These are phyloP conservation scores for Microbotryum violaceum DNA, from an alignment of 1,284 basidiomycete species.

Conservation along the genomic window DNA sequence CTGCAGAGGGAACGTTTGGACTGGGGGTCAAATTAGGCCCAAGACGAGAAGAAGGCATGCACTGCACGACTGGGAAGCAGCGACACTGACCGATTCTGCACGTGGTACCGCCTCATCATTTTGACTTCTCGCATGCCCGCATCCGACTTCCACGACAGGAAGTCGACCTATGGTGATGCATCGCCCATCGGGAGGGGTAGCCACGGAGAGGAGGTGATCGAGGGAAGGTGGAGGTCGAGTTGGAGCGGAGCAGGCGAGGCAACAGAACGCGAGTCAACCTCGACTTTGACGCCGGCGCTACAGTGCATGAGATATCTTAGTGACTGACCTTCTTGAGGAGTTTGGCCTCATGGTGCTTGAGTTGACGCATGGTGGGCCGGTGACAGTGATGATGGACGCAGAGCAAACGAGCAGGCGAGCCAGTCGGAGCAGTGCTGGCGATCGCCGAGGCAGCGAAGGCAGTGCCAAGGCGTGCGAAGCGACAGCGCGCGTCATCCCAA, in stretches of 20 bases:
- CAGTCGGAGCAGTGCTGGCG: no score
- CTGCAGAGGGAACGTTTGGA: slow-evolving; percentile 18
- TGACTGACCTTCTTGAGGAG: slow-evolving; percentile 93
- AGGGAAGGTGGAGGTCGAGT: background rate
- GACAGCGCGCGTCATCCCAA: no score
- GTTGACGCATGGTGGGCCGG: slow-evolving; percentile 58
- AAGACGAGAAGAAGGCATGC: background rate
- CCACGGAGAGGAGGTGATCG: slow-evolving; percentile 2
- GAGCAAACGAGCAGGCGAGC: no score
- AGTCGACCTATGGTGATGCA: slow-evolving; percentile 33
- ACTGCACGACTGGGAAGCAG: background rate
- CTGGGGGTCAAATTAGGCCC: no score
- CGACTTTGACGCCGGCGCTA: no score
- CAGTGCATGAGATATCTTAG: slow-evolving; percentile 41
- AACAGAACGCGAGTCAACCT: background rate
- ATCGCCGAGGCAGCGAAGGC: no score
- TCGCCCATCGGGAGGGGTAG: background rate
- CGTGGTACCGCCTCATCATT: slow-evolving; percentile 91
- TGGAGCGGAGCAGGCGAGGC: background rate
- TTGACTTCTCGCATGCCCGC: slow-evolving; percentile 83
- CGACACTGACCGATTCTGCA: slow-evolving; percentile 58
- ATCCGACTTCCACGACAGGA: slow-evolving; percentile 89
- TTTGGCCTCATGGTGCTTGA: slow-evolving; percentile 83
- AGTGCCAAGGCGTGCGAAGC: no score
- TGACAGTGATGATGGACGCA: background rate